Evolutionary conservation across 2,329 filamentous ascomycete species (phyloP).

Genomic region (Botryotinia narcissicola): DNA sequence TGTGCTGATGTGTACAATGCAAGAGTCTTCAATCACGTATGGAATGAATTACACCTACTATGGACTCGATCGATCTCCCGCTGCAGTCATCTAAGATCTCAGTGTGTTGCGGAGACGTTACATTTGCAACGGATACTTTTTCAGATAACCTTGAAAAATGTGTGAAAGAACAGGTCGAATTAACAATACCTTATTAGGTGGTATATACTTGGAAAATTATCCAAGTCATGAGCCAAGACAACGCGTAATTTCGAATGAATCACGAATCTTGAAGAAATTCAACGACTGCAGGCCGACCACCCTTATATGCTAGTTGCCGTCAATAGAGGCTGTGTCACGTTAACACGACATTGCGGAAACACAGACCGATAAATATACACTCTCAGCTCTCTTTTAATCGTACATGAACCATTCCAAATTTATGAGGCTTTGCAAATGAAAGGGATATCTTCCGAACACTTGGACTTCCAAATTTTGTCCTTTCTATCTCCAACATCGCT

Average conservation of each 20-base stretch:
- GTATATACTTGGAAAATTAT: background rate
- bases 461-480: background rate
- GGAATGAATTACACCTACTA: background rate
- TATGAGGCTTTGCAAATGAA: background rate
- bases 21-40: background rate
- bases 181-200: background rate
- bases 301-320: slow-evolving; percentile 12
- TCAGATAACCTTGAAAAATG: background rate
- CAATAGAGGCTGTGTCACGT: slow-evolving; percentile 17
- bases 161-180: background rate
- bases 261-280: background rate
- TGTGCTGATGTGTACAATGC: background rate
- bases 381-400: background rate
- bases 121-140: background rate
- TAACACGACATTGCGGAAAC: background rate
- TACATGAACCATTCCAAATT: background rate
- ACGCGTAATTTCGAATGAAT: slow-evolving; percentile 1
- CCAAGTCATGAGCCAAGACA: slow-evolving; percentile 3
- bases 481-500: background rate
- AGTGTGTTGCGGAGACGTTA: background rate
- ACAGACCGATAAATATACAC: background rate
- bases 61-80: background rate
- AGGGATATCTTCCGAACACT: background rate
- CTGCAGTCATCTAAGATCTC: background rate
- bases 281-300: background rate